Conservation (phyloP, 306 rosid species). For the Vicia faba region DNA sequence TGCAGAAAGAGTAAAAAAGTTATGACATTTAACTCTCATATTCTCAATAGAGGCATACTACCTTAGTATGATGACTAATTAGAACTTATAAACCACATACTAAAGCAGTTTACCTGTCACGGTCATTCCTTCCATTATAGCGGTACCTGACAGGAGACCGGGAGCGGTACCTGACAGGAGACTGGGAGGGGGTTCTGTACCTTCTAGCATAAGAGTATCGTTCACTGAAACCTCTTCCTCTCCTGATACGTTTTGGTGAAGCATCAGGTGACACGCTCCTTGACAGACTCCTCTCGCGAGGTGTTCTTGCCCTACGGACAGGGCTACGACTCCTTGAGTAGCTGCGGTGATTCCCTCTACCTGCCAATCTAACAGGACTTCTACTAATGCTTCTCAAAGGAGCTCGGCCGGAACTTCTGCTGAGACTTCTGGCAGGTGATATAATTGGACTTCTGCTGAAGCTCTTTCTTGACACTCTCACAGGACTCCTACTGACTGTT, state of each 20-base stretch:
- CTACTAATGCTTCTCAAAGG: constrained; percentile 61
- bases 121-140: constrained; percentile 68
- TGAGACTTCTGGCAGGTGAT: constrained; percentile 55
- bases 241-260: constrained; percentile 88
- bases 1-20: constrained; percentile 3
- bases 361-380: constrained; percentile 66
- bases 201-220: constrained; percentile 92
- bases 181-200: constrained; percentile 84
- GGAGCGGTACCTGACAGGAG: constrained; percentile 92
- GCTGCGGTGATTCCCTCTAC: constrained; percentile 63
- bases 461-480: constrained; percentile 56
- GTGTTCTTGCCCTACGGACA: constrained; percentile 68
- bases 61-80: background rate
- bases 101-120: constrained; percentile 64
- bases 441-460: constrained; percentile 74
- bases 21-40: background rate
- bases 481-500: constrained; percentile 70
- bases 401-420: constrained; percentile 75
- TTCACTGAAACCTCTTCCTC: constrained; percentile 97
- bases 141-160: constrained; percentile 88
- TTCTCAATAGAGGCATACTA: background rate
- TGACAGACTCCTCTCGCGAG: constrained; percentile 76
- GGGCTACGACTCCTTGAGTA: constrained; percentile 90
- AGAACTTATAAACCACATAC: background rate
- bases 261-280: constrained; percentile 84